These are phyloP conservation scores for Gypsophila paniculata DNA, from an alignment of 179 eudicot species.

Conservation along the genomic window DNA sequence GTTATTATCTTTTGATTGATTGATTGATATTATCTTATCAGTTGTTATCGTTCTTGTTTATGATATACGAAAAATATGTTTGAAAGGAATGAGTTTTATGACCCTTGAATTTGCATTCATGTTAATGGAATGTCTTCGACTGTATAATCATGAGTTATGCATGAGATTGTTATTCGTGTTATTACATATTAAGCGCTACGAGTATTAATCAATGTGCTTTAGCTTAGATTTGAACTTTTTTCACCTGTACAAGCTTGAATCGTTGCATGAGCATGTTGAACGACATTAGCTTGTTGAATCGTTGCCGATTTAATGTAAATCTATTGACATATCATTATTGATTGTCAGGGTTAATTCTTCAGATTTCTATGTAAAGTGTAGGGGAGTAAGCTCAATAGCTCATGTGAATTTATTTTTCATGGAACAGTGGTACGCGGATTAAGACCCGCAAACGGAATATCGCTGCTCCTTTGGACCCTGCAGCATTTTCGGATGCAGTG, in stretches of 20 bases:
- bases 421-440: slow-evolving; percentile 98
- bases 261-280: background rate
- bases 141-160: background rate
- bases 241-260: no score
- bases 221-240: background rate
- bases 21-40: background rate
- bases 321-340: background rate
- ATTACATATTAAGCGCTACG: no score
- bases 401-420: slow-evolving; percentile 15
- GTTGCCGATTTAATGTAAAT: background rate
- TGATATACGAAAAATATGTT: background rate
- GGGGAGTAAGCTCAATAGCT: background rate
- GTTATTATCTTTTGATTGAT: slow-evolving; percentile 4
- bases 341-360: background rate
- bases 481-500: slow-evolving; percentile 99
- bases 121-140: background rate
- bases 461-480: slow-evolving; percentile 99
- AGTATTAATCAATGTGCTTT: no score
- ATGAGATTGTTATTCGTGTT: background rate
- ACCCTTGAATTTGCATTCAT: background rate
- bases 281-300: background rate
- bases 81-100: background rate
- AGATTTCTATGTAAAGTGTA: background rate
- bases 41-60: background rate
- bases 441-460: slow-evolving; percentile 99